Conservation (phyloP, 208 protist species). For the Leishmania tarentolae region DNA sequence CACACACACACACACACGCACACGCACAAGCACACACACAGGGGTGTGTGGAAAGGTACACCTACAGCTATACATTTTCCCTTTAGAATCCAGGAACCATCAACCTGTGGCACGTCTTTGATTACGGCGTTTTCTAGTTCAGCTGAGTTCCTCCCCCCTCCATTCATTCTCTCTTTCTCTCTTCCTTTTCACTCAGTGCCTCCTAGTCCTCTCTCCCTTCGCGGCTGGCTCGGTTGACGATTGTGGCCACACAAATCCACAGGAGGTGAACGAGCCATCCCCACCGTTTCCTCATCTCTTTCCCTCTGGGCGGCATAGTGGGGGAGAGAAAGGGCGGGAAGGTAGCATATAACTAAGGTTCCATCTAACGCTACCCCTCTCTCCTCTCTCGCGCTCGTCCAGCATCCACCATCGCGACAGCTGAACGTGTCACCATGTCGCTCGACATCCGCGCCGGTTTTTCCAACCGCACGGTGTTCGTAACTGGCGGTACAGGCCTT, state of each 20-base stretch:
- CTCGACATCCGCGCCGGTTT: conserved; percentile 70
- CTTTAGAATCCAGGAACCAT: background rate
- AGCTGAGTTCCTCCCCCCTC: background rate
- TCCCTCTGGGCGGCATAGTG: background rate
- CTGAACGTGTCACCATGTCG: conserved; percentile 38
- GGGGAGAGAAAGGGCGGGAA: background rate
- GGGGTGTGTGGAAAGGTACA: background rate
- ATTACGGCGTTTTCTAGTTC: background rate
- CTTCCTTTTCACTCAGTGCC: background rate
- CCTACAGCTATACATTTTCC: background rate
- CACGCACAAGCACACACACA: background rate
- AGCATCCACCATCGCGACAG: no score
- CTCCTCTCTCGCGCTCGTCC: background rate
- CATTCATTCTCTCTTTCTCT: background rate
- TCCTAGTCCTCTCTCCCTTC: background rate
- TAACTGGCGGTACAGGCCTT: conserved; percentile 87
- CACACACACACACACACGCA: no score
- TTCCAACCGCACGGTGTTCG: conserved; percentile 64
- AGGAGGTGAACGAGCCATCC: background rate
- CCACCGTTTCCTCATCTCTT: background rate
- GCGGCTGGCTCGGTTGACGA: background rate
- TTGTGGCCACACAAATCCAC: background rate
- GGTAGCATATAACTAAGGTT: background rate
- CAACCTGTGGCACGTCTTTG: background rate
- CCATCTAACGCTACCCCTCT: background rate